These are phyloP conservation scores for Oxytropis ochrocephala DNA, from an alignment of 306 rosid genomes.

Conservation along the genomic window DNA sequence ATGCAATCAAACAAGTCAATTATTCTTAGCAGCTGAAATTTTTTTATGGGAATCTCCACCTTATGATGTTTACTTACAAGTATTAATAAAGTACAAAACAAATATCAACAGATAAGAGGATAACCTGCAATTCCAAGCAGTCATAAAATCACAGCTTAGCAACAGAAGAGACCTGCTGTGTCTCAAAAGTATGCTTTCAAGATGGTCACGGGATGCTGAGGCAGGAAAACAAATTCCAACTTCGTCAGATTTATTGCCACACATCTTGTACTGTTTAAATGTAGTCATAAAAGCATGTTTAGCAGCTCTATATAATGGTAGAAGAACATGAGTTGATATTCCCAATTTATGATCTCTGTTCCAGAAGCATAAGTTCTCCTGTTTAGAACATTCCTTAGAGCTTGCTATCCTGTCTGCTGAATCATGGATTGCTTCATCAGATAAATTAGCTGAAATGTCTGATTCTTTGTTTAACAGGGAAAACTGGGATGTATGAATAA, in stretches of 20 bases:
- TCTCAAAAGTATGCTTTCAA: conserved; percentile 55
- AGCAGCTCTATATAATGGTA: conserved; percentile 53
- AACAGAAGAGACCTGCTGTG: conserved; percentile 64
- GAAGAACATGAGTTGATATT: conserved; percentile 55
- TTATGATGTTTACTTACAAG: not conserved
- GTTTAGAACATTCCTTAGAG: conserved; percentile 25
- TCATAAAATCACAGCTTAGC: conserved; percentile 75
- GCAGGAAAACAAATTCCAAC: conserved; percentile 15
- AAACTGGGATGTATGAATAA: conserved; percentile 78
- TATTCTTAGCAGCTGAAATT: not conserved
- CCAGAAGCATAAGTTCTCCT: conserved; percentile 42
- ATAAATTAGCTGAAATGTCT: conserved; percentile 19
- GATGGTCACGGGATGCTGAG: conserved; percentile 21
- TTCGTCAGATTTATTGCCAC: conserved; percentile 18
- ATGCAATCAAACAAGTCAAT: not conserved
- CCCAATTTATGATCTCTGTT: conserved; percentile 77
- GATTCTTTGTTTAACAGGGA: conserved; percentile 40
- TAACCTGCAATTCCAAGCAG: conserved; percentile 94
- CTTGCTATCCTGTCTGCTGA: conserved; percentile 14
- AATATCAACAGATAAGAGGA: not conserved
- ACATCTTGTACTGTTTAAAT: conserved; percentile 39
- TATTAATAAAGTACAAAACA: no score
- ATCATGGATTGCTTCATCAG: conserved; percentile 13
- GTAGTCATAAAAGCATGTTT: conserved; percentile 46
- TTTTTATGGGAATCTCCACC: not conserved